These are phyloP conservation scores for Cystobasidium ongulense DNA, from an alignment of 768 basidiomycete genomes.

Conservation along the genomic window DNA sequence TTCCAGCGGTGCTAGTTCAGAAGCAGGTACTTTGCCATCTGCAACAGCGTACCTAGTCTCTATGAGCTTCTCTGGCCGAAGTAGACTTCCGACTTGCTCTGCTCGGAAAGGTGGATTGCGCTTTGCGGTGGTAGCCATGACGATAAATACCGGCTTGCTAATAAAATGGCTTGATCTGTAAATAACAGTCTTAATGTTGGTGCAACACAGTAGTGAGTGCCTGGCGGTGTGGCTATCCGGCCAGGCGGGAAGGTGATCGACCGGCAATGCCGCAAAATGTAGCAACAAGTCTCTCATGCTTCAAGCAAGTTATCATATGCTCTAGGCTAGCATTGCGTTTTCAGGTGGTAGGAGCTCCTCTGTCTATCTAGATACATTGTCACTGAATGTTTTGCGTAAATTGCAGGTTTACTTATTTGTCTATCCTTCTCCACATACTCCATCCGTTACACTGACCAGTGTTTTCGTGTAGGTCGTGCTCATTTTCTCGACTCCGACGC, in stretches of 20 bases:
- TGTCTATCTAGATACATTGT: background rate
- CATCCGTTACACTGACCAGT: no score
- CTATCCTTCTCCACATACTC: background rate
- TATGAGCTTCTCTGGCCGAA: conserved; percentile 45
- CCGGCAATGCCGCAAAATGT: no score
- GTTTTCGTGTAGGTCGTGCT: background rate
- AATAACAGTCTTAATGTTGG: no score
- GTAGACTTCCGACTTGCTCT: conserved; percentile 33
- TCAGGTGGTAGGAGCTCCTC: background rate
- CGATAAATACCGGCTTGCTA: background rate
- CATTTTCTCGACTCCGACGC: background rate
- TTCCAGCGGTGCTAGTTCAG: conserved; percentile 37
- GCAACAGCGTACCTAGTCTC: conserved; percentile 38
- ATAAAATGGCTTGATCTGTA: no score
- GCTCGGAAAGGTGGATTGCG: conserved; percentile 27
- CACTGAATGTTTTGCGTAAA: background rate
- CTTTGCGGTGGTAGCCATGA: background rate
- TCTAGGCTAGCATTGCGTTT: no score
- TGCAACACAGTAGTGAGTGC: no score
- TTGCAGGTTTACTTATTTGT: background rate
- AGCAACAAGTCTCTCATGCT: no score
- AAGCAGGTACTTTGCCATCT: background rate
- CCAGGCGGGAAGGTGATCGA: no score
- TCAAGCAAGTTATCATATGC: no score
- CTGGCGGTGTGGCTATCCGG: no score